Conservation (phyloP, 352 stramenopile species). For the Globisporangium okanoganense region DNA sequence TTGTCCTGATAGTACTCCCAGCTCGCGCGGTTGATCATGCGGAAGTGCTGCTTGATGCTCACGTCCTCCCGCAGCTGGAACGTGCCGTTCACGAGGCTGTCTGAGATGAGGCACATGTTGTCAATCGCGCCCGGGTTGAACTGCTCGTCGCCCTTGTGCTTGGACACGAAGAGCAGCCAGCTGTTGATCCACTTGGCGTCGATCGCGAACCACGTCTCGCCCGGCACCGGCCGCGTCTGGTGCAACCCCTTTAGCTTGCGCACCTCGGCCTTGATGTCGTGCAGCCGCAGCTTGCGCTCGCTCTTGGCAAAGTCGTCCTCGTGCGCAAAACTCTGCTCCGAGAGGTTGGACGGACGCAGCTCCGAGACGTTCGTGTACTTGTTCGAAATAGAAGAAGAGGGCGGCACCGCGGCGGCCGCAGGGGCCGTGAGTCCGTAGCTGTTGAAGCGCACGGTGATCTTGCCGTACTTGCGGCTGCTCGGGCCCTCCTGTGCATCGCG, state of each 20-base stretch:
- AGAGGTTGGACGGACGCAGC: conserved; percentile 42
- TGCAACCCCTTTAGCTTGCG: conserved; percentile 61
- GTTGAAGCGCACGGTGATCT: conserved; percentile 63
- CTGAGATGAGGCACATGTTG: conserved; percentile 74
- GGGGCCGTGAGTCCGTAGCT: conserved; percentile 47
- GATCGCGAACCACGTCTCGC: conserved; percentile 71
- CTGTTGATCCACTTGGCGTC: conserved; percentile 58
- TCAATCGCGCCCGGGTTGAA: conserved; percentile 58
- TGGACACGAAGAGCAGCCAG: conserved; percentile 75
- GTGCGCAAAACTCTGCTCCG: conserved; percentile 46
- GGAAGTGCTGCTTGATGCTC: conserved; percentile 69
- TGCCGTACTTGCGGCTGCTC: conserved; percentile 65
- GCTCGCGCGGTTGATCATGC: conserved; percentile 77
- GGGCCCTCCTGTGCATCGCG: conserved; percentile 37
- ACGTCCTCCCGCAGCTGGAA: conserved; percentile 60
- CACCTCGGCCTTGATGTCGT: conserved; percentile 65
- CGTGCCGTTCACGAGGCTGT: conserved; percentile 58
- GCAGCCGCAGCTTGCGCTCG: conserved; percentile 30
- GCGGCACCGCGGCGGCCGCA: not conserved
- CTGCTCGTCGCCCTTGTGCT: conserved; percentile 54
- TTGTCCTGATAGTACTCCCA: conserved; percentile 71
- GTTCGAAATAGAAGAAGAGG: conserved; percentile 12
- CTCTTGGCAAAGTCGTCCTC: conserved; percentile 67
- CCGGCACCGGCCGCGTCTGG: conserved; percentile 47
- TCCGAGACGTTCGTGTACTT: conserved; percentile 62